Conservation (phyloP, 2,329 filamentous ascomycete genomes). For the Elsinoe batatas region DNA sequence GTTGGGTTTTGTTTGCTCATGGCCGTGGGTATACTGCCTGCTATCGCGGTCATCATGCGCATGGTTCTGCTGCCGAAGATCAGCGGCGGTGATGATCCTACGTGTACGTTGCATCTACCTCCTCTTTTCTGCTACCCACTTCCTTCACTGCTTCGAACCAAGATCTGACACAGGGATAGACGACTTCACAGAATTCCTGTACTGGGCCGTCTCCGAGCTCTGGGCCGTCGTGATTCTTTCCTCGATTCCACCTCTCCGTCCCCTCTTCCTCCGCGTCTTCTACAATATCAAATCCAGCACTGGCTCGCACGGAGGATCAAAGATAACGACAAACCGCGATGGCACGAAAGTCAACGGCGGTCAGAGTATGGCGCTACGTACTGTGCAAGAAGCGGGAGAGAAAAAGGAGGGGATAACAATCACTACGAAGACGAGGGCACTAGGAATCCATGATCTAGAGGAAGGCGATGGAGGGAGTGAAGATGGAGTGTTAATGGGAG, state of each 20-base stretch:
- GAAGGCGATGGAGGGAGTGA: neutral
- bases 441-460: neutral
- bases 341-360: slow-evolving; percentile 13
- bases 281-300: neutral
- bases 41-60: neutral
- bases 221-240: slow-evolving; percentile 5
- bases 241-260: neutral
- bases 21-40: neutral
- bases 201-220: slow-evolving; percentile 7
- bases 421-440: neutral
- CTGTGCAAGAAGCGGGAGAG: neutral
- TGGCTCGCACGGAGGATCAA: neutral
- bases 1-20: slow-evolving; percentile 9
- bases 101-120: neutral
- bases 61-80: neutral
- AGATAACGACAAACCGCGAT: slow-evolving; percentile 7
- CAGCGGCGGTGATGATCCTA: neutral
- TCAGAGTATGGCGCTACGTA: neutral
- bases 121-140: neutral
- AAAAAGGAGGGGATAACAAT: neutral
- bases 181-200: slow-evolving; percentile 5
- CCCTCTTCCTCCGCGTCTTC: slow-evolving; percentile 4
- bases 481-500: neutral
- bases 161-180: neutral
- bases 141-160: too few relatives aligned